Evolutionary conservation across 768 basidiomycete genomes (phyloP), one percentile per base, ranked within the genome.

Genomic region (Cystofilobasidium bisporidii): DNA sequence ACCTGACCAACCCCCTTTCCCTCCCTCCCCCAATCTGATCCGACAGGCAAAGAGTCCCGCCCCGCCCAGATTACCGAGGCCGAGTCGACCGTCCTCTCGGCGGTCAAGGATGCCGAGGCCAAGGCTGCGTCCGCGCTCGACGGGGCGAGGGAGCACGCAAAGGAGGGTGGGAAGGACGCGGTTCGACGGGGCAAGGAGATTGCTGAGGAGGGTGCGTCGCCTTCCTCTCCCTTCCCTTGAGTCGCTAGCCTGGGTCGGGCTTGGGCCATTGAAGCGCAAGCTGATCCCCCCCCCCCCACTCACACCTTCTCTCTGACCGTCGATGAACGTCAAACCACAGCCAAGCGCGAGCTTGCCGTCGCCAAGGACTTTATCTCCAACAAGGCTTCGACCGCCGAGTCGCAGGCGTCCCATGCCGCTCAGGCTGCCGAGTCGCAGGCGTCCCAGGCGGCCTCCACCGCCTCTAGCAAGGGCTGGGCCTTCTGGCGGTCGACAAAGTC

Each of bases 21-120:
- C 57, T 33, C 28, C 57, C 32, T 26, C 28, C 57, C n/a, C n/a
- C n/a, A n/a, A n/a, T n/a, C n/a, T n/a, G 14, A 1, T n/a, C 11
- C 57, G 6, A 1, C 45, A 63, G 62, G 63, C 50, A 53, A 56
- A 40, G 63, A 64, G 22, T 53, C 50, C 36, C 18, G n/a, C 6
- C 50, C 24, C 20, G 45, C n/a, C 17, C 48, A 33, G 14, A 32
- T 40, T 22, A 36, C 50, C 41, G 63, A 64, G 24, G 6, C 63
- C 40, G 55, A 36, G 17, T 36, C 43, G 26, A 36, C 33, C 9
- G 53, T 40, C 70, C 69, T 72, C 28, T 74, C 77, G 24, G 77
- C 76, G 22, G 72, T 71, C 40, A 71, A 72, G 26, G 74, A 73
- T 5, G 75, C 47, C 65, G 58, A 66, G 65, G 45, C 47, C n/a